Evolutionary conservation across 305 asterid genomes (phyloP).

Genomic region (Fraxinus albicans): DNA sequence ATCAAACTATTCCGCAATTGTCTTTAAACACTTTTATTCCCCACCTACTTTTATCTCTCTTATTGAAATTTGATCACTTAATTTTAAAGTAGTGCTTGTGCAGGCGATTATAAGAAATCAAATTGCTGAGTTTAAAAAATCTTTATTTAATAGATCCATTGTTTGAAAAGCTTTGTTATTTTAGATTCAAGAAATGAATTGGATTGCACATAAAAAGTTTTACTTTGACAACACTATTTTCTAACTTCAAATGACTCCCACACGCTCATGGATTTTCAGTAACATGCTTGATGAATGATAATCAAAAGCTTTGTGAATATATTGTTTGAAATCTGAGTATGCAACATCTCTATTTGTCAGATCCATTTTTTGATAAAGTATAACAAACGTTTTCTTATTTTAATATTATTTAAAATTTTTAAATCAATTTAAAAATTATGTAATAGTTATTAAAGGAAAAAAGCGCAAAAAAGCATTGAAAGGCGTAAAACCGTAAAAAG

Average conservation of each 20-base stretch:
- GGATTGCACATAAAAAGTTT: neutral
- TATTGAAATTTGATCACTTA: neutral
- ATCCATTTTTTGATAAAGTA: neutral
- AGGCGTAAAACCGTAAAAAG: neutral
- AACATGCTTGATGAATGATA: neutral
- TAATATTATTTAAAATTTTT: too few species aligned
- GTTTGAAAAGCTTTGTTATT: neutral
- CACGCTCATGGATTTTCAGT: neutral
- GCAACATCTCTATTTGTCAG: neutral
- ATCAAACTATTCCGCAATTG: neutral
- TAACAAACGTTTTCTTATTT: neutral
- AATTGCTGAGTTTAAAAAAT: neutral
- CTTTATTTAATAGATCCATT: neutral
- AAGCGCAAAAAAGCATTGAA: neutral
- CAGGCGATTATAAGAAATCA: neutral
- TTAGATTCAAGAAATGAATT: neutral
- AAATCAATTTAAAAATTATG: neutral
- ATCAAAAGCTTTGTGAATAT: neutral
- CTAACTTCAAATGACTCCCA: neutral
- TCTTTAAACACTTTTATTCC: neutral
- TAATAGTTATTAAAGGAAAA: neutral
- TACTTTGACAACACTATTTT: neutral
- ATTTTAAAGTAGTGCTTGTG: neutral
- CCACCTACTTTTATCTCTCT: neutral
- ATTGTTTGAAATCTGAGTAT: neutral